Percentiles rank a stretch among this genome's conserved stretches.
These are phyloP conservation scores for Exophiala calicioides DNA, from an alignment of 2,329 filamentous ascomycete species.

Conservation along the genomic window DNA sequence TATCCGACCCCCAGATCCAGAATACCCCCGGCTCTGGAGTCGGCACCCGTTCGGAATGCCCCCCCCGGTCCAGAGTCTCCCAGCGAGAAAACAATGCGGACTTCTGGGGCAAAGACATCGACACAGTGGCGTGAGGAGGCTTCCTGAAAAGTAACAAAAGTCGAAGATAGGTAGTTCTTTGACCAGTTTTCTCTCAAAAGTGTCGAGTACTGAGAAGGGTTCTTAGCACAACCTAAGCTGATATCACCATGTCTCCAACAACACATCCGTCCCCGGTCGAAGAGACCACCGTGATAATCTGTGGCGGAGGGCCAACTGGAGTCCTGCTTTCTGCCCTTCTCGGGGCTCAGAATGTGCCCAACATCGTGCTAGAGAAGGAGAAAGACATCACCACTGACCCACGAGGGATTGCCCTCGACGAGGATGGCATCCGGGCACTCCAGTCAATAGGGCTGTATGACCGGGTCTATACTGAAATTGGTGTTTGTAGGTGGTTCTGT, in stretches of 20 bases:
- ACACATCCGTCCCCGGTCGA: constrained; percentile 5
- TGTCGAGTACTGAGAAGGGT: too few species aligned
- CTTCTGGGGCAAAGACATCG: too few species aligned
- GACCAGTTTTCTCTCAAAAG: too few species aligned
- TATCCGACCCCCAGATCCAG: background rate
- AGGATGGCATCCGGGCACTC: constrained; percentile 37
- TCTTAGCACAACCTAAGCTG: background rate
- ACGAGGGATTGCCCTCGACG: constrained; percentile 36
- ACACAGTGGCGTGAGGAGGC: too few species aligned
- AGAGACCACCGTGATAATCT: constrained; percentile 35
- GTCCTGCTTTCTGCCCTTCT: constrained; percentile 34
- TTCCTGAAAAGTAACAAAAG: too few species aligned
- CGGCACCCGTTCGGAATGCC: too few species aligned
- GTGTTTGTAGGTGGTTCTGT: constrained; percentile 28
- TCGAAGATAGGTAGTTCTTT: too few species aligned
- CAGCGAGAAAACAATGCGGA: too few species aligned
- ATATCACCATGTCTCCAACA: constrained; percentile 11
- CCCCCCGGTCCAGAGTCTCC: too few species aligned
- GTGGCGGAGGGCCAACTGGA: constrained; percentile 37
- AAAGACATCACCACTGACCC: constrained; percentile 37
- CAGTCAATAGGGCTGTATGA: constrained; percentile 36
- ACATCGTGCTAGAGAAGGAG: constrained; percentile 36
- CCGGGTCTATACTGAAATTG: constrained; percentile 34
- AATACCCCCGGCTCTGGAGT: background rate
- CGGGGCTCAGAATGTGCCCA: constrained; percentile 30